Evolutionary conservation across 1,139 yeast genomes (phyloP), one percentile per base, ranked within the genome.

Genomic region (Diutina sp.): DNA sequence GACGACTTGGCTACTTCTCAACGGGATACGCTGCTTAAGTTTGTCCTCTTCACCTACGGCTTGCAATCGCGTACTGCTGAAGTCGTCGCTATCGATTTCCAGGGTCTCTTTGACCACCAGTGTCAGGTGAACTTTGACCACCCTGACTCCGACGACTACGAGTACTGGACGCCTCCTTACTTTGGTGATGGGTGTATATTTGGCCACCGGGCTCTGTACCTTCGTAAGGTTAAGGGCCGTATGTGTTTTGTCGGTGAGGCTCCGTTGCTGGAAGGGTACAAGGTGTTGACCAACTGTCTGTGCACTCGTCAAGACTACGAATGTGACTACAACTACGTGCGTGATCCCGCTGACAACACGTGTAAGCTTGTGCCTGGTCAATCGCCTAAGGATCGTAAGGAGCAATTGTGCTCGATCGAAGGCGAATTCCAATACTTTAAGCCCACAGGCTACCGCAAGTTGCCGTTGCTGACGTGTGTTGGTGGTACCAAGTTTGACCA

Each of bases 221-320:
- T 87, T 63, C 84, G 96, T 63, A 85, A 95, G 68, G 80, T 79
- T 1, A 70, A 77, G 12, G 82, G 80, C 30, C 78, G 74, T 55
- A 62, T 71, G 16, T 93, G 99, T 70, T 90, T 82, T 65, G 82
- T 93, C 63, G 97, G 97, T 16, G 79, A 78, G 63, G 86, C 87
- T 1, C 88, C 90, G 46, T 71, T 88, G 57, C 69, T 74, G n/a
- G 77, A 81, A 56, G 90, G 88, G 0, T 80, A 77, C 66, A 78
- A 77, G 62, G 72, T 81, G 21, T 70, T 78, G 16, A 76, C 81
- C 61, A 85, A 88, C 67, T 93, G 99, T 71, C 66, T 86, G 1
- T 93, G 99, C 72, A 79, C 95, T 0, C 80, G 97, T 68, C 79
- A 82, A 58, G 99, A 93, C 69, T 95, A 76, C 65, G 99, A 93